Evolutionary conservation across 1,284 basidiomycete genomes (phyloP).

Genomic region (Naganishia sp.): DNA sequence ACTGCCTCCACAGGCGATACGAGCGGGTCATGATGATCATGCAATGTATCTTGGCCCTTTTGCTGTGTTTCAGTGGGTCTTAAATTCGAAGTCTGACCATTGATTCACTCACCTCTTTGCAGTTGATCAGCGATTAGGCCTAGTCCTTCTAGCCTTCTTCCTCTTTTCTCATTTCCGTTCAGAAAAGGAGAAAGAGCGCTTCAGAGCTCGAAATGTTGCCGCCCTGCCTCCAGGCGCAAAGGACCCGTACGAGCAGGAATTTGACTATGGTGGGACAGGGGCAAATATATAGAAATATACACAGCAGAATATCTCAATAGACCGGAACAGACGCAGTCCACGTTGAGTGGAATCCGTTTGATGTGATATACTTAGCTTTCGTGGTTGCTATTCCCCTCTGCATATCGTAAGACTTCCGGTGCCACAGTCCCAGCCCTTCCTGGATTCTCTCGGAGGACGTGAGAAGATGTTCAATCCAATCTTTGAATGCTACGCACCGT

Average conservation of each 20-base stretch:
- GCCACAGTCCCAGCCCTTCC: too few relatives aligned
- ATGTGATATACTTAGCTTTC: too few relatives aligned
- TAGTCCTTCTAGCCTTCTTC: conserved; percentile 32
- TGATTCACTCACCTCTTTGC: neutral
- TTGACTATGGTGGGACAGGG: conserved; percentile 25
- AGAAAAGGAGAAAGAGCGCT: conserved; percentile 33
- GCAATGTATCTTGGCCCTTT: conserved; percentile 31
- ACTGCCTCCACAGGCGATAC: conserved; percentile 24
- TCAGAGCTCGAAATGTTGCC: conserved; percentile 27
- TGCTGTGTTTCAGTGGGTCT: conserved; percentile 34
- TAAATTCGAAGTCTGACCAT: neutral
- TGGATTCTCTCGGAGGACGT: too few relatives aligned
- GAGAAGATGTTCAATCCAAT: too few relatives aligned
- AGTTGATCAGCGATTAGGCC: conserved; percentile 34
- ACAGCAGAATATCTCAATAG: too few relatives aligned
- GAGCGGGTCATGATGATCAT: conserved; percentile 35
- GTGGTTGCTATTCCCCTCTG: too few relatives aligned
- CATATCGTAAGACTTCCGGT: too few relatives aligned
- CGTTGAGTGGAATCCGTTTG: too few relatives aligned
- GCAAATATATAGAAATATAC: neutral
- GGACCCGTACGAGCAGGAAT: conserved; percentile 30
- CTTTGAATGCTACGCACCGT: too few relatives aligned
- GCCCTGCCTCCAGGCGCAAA: conserved; percentile 29
- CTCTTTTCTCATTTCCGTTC: conserved; percentile 32
- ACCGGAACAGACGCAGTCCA: too few relatives aligned